Evolutionary conservation across 2,329 filamentous ascomycete genomes (phyloP), one percentile per base, ranked within the genome.

Genomic region (Scolecobasidium constrictum): DNA sequence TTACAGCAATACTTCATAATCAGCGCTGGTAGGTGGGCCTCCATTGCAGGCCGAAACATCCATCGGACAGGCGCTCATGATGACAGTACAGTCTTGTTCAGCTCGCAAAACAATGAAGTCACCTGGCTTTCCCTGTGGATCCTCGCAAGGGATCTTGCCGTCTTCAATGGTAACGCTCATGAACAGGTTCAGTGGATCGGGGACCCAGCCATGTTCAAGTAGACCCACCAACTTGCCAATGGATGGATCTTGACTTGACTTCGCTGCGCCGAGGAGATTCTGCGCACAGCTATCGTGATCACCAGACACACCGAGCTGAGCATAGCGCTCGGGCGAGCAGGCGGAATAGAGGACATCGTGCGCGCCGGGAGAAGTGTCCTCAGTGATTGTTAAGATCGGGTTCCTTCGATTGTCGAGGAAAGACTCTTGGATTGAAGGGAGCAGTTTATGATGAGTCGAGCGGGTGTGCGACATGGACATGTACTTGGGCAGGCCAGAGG

Each of bases 11-110:
- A n/a, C n/a, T n/a, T n/a, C n/a, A n/a, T n/a, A n/a, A n/a, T n/a
- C n/a, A n/a, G n/a, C n/a, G n/a, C n/a, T n/a, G n/a, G n/a, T n/a
- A n/a, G n/a, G n/a, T n/a, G n/a, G n/a, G n/a, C n/a, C n/a, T n/a
- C 47, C 56, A 46, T 65, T 65, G 20, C 64, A 58, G 1, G 56
- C 56, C 2, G 51, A 52, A 38, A 66, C 48, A 51, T 67, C 64
- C 47, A 65, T 62, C 0, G 64, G 63, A 55, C 64, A 67, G 9
- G 61, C 52, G 47, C 61, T 65, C 59, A 65, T 63, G 20, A 62
- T 61, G 9, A 65, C 49, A 18, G 66, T 49, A 15, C 59, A 53
- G 46, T 64, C 56, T 13, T 48, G 49, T 43, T 64, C 53, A 16
- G 61, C 62, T 38, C 52, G 51, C 13, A 66, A 52, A 12, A 47